These are phyloP conservation scores for Trichomonas gallinae DNA, from an alignment of 208 protist genomes.

Conservation along the genomic window DNA sequence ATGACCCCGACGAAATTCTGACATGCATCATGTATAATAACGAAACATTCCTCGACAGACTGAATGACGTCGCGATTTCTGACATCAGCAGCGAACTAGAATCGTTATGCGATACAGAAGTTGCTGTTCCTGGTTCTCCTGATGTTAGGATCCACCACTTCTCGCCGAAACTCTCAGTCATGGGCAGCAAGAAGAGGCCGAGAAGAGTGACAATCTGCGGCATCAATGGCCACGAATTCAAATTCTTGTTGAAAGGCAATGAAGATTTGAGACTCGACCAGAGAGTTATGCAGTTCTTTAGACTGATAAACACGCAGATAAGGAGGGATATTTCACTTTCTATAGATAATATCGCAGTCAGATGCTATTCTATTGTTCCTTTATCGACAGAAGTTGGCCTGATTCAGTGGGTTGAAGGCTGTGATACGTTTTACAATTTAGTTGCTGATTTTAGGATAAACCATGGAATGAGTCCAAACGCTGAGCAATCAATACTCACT, in stretches of 20 bases:
- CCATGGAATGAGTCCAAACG: neutral
- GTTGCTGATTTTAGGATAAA: neutral
- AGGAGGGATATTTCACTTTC: neutral
- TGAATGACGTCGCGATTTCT: neutral
- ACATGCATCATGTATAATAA: neutral
- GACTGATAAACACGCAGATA: neutral
- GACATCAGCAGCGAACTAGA: neutral
- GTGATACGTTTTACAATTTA: neutral
- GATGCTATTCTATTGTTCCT: conserved; percentile 3
- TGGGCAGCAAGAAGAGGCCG: neutral
- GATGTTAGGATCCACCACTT: neutral
- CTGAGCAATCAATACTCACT: neutral
- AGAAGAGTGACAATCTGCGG: neutral
- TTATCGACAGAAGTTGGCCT: neutral
- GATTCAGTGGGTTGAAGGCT: conserved; percentile 6
- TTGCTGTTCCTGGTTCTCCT: neutral
- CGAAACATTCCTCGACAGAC: neutral
- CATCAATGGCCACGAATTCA: neutral
- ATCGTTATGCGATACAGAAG: neutral
- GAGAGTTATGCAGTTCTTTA: conserved; percentile 14
- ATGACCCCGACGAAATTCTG: neutral
- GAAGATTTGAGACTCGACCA: conserved; percentile 14
- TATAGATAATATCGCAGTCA: neutral
- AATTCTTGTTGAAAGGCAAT: conserved; percentile 18
- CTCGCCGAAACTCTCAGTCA: neutral